Base-by-base conservation (phyloP, 106 monocot genomes). In the Dendrobium chrysotoxum region DNA sequence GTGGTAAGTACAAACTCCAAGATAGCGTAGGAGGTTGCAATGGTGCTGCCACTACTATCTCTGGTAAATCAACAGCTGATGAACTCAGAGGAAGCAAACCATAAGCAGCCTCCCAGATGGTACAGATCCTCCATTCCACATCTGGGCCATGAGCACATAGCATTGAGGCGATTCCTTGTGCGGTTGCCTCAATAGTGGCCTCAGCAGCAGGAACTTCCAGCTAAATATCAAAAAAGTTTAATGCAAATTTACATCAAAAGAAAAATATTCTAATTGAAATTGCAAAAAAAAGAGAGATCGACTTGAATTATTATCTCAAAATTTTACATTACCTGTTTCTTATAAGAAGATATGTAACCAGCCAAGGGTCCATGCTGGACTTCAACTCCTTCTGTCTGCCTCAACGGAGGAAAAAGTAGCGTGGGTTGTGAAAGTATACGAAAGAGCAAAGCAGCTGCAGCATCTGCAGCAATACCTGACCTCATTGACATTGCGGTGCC, bases 71-170 rank as follows among this genome's bases (percentile, higher is more conserved):
- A 80, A 98, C 85, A 80, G 91, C 91, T 74, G 93, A 95, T 72
- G 98, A 99, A 86, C 85, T 95, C 40, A 99, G 78, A 57, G 98
- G 95, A 80, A 99, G 91, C 40, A 99, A 88, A 20, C 98, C 98
- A 87, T 99, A 99, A 35, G 98, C 95, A 80, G 98, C 98, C 87
- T 99, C 98, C 98, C 98, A 99, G 42, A 99, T 99, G 21, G 95
- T 91, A 74, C 98, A 99, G 39, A 99, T 95, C 87, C 93, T 86
- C 98, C 95, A 95, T 82, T 99, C 98, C 40, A 95, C 98, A 44
- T 99, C 98, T 65, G 98, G 95, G 15, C 98, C 98, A 83, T 99
- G 98, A 10, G 98, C 93, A 78, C 98, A 95, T 65, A 99, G 79
- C 92, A 99, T 81, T 7, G 95, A 99, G 79, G 98, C 98, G 72